Conservation (phyloP, 192 early-diverging fungal species). For the Linnemannia elongata region DNA sequence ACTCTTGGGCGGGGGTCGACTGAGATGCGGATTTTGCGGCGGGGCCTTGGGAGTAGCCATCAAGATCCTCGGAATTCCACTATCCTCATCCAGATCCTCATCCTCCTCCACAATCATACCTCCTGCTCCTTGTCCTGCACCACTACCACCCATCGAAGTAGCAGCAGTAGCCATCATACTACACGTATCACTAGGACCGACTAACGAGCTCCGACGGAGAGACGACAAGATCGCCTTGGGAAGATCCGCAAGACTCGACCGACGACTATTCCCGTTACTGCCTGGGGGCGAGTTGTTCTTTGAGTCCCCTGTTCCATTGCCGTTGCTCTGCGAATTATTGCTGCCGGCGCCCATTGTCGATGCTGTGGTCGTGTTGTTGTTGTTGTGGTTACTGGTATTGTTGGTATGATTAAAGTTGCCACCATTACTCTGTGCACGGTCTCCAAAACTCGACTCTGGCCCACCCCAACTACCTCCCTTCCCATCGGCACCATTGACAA, state of each 20-base stretch:
- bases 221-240: conserved; percentile 30
- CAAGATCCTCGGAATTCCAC: neutral
- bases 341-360: no score
- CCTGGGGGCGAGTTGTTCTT: conserved; percentile 8
- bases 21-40: conserved; percentile 2
- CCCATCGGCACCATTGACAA: neutral
- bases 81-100: conserved; percentile 1
- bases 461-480: neutral
- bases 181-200: neutral
- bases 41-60: conserved; percentile 25
- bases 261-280: conserved; percentile 13
- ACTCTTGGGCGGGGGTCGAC: conserved; percentile 25
- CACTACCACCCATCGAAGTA: neutral
- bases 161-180: conserved; percentile 5
- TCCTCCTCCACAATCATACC: neutral
- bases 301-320: neutral
- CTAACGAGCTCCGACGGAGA: conserved; percentile 16
- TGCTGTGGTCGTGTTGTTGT: neutral
- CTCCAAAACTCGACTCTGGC: neutral
- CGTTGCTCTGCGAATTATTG: neutral
- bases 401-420: neutral
- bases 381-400: neutral
- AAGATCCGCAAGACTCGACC: conserved; percentile 34
- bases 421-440: neutral
- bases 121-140: neutral